Evolutionary conservation across 179 eudicot genomes (phyloP), one percentile per base, ranked within the genome.

Genomic region (Beta lomatogona): DNA sequence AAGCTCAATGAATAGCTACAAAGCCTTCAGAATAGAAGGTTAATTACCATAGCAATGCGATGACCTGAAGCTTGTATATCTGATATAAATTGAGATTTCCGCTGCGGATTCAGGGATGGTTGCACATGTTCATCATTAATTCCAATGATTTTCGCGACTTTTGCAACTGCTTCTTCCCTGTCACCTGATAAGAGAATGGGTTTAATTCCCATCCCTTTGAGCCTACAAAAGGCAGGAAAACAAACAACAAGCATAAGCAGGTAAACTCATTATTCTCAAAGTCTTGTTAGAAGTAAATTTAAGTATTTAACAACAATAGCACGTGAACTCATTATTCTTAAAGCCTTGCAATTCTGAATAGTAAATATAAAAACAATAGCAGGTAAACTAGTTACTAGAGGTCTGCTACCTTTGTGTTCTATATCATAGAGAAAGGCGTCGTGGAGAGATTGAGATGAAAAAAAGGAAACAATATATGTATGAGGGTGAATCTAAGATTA

Each of bases 151-250:
- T 88, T 88, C 59, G 94, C 98, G 69, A 95, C 88, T 78, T 75
- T 86, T 91, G 95, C 91, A 79, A 95, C 98, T 89, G 97, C 99
- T 88, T 91, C 99, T 91, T 93, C 93, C 91, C 97, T 90, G 97
- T 95, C 98, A 77, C 99, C 99, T 44, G 99, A 95, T 89, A 94
- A 76, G 57, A 95, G 88, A 50, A 89, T 86, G 14, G 95, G 86
- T 76, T 88, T 86, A 79, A 95, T 92, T 77, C 94, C 97, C 85
- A 84, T 84, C 79, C 84, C 86, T 70, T 80, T 85, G 78, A 93
- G 93, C 92, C 97, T 93, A 79, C 74, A 70, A 66, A 61, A 21
- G 54, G 75, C n/a, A 55, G 66, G 45, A 22, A 41, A n/a, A 73
- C 53, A 9, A 48, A 46, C 63, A 61, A 0, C 46, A 48, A 81